Conservation (phyloP, 352 stramenopile genomes). For the Pythium coloratum region DNA sequence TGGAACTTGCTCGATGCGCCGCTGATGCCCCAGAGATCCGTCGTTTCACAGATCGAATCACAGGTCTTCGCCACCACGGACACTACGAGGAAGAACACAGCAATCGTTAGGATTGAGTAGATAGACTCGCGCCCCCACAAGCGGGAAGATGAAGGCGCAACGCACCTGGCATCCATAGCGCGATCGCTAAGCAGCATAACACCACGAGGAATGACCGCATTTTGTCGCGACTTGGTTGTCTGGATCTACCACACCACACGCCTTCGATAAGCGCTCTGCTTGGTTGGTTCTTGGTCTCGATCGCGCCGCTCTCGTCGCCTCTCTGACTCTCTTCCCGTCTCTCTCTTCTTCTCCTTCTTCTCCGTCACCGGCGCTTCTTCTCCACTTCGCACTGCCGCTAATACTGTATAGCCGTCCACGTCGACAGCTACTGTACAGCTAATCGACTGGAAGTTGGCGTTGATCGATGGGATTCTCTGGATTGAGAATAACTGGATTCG, state of each 20-base stretch:
- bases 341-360: not conserved
- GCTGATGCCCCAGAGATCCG: conserved; percentile 8
- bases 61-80: conserved; percentile 8
- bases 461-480: not conserved
- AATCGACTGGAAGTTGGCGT: no score
- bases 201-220: conserved; percentile 7
- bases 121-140: no score
- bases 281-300: not conserved
- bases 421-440: no score
- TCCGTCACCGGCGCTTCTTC: not conserved
- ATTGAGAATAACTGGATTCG: not conserved
- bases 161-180: conserved; percentile 12
- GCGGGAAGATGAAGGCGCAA: not conserved
- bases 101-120: no score
- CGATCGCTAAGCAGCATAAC: not conserved
- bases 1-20: not conserved
- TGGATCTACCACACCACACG: conserved; percentile 5
- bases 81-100: not conserved
- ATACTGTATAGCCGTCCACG: no score
- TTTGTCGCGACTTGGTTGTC: not conserved
- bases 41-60: conserved; percentile 12
- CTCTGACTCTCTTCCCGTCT: not conserved
- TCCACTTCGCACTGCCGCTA: not conserved
- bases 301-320: not conserved
- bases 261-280: not conserved